Base-by-base conservation (phyloP, 805 yeast genomes). In the Sungouiozyma ichnusensis region DNA sequence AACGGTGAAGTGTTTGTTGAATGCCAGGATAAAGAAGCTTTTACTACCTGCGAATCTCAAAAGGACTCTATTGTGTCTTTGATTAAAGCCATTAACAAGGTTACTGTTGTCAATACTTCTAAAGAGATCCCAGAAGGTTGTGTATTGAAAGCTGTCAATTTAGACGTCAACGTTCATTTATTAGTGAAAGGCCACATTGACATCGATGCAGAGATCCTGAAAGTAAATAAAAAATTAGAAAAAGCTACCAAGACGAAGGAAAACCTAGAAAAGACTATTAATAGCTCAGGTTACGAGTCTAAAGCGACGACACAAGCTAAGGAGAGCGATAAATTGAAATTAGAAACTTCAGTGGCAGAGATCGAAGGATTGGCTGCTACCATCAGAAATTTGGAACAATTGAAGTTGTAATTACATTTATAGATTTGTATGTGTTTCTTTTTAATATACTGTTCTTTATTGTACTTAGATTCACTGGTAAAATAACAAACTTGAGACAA, bases 111-210 rank as follows among this genome's bases (percentile, higher is more conserved):
- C 29, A 67, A 69, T 35, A 50, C 65, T 13, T 63, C 65, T 18
- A 74, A 76, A 18, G 67, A 64, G 14, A 76, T 87, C 47, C 97
- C 97, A 52, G 76, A 78, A 46, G 98, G 98, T 37, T 85, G 95
- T 64, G 96, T 90, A 35, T 74, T 87, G 50, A 79, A 78, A 52
- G 76, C 94, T 43, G 85, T 90, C 44, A 76, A 77, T 45, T 81
- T 94, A 38, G 82, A 76, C 42, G 79, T 85, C 61, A 81, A 78
- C 46, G 97, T 88, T 16, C 95, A 86, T 56, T 76, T 90, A 24
- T 72, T 92, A 61, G 96, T 90, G 44, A 88, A 86, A 72, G 98
- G 97, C 42, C 88, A 83, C 60, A 79, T 92, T 52, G 97, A 90
- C 63, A 75, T 88, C 52, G 97, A 87, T 55, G 82, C 82, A 43